A percentile compares a stretch with the other conserved stretches of the same genome.
Conservation (phyloP, 768 basidiomycete genomes). For the Leccinum uliginosum region DNA sequence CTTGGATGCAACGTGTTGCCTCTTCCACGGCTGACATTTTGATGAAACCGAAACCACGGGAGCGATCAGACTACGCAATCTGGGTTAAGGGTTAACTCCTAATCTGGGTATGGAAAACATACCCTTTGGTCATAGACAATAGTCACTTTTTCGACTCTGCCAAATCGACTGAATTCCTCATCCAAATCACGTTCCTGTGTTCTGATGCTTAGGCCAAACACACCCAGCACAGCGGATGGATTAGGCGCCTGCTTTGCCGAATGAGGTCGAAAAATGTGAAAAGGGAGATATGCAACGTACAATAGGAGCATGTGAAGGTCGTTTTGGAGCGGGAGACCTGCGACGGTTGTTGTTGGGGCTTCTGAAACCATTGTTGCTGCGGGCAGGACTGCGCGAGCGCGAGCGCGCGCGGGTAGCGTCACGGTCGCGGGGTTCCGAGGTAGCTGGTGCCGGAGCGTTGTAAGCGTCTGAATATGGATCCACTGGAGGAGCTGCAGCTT, state of each 20-base stretch:
- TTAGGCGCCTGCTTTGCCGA: slow-evolving; percentile 69
- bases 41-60: slow-evolving; percentile 97
- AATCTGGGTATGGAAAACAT: slow-evolving; percentile 24
- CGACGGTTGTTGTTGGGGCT: slow-evolving; percentile 55
- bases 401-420: slow-evolving; percentile 64
- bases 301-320: slow-evolving; percentile 69
- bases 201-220: slow-evolving; percentile 97
- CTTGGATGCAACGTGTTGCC: slow-evolving; percentile 80
- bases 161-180: slow-evolving; percentile 87
- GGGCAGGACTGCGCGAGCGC: slow-evolving; percentile 67
- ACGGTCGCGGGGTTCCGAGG: slow-evolving; percentile 45
- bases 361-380: slow-evolving; percentile 49
- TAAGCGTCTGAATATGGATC: slow-evolving; percentile 85
- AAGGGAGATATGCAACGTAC: slow-evolving; percentile 39
- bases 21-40: slow-evolving; percentile 89
- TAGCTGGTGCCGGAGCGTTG: slow-evolving; percentile 55
- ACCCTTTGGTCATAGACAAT: slow-evolving; percentile 98
- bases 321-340: slow-evolving; percentile 56
- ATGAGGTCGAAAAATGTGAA: slow-evolving; percentile 30
- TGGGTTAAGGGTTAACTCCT: slow-evolving; percentile 20
- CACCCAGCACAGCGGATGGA: slow-evolving; percentile 86
- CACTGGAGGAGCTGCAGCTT: slow-evolving; percentile 51
- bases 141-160: slow-evolving; percentile 89
- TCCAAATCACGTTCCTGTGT: slow-evolving; percentile 92
- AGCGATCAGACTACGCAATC: slow-evolving; percentile 73